phyloP scores from a whole-genome alignment of 352 stramenopile genomes.

The Phytopythium litorale region DNA sequence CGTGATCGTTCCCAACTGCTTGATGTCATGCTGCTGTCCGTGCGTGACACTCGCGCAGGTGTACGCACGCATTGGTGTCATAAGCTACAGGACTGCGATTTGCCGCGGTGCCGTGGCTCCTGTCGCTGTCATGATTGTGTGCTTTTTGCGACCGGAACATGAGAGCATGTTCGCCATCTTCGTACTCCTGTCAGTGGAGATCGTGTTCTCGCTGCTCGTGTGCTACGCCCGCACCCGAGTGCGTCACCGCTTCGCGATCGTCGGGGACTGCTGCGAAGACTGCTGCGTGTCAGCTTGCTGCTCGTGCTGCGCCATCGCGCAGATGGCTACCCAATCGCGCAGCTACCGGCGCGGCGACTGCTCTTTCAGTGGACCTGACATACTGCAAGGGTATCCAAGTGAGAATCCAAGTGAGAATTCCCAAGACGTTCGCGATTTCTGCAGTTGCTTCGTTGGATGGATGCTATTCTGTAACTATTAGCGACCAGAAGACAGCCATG shows the following conservation, averaged over 20 bases:
- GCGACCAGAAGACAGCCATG: neutral
- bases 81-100: conserved; percentile 8
- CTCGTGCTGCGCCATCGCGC: conserved; percentile 24
- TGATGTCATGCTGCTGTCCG: conserved; percentile 22
- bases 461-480: neutral
- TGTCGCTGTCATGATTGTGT: conserved; percentile 24
- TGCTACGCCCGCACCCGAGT: neutral
- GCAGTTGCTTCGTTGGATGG: too few species aligned
- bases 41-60: conserved; percentile 37
- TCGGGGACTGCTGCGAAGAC: conserved; percentile 2
- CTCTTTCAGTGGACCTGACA: conserved; percentile 15
- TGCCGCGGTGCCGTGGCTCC: too few species aligned
- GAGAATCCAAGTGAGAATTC: too few species aligned
- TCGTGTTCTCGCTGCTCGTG: neutral
- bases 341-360: conserved; percentile 30
- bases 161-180: conserved; percentile 15
- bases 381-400: too few species aligned
- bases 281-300: conserved; percentile 13
- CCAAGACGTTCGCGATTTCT: too few species aligned
- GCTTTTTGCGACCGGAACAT: conserved; percentile 4
- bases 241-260: conserved; percentile 1
- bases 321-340: conserved; percentile 33
- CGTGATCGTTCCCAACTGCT: conserved; percentile 24
- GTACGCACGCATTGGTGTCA: conserved; percentile 23
- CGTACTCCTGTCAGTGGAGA: conserved; percentile 5